Conservation (phyloP, 805 yeast genomes). For the Candida glaebosa region DNA sequence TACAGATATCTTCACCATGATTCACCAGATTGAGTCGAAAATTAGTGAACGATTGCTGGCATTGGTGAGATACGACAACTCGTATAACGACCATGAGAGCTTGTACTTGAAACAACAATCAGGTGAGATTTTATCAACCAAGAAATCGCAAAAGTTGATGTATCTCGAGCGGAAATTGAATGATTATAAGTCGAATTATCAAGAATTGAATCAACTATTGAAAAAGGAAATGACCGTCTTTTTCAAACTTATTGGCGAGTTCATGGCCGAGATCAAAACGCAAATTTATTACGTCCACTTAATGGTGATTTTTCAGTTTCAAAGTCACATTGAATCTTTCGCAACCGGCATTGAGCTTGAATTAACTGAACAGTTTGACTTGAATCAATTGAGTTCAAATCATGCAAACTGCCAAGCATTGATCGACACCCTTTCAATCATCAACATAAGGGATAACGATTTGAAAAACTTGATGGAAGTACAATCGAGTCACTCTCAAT, state of each 20-base stretch:
- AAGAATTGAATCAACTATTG: constrained; percentile 32
- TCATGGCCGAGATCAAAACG: constrained; percentile 29
- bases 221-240: constrained; percentile 48
- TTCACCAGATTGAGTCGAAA: constrained; percentile 22
- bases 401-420: constrained; percentile 8
- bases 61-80: constrained; percentile 36
- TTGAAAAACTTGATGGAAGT: constrained; percentile 10
- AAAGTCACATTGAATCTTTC: constrained; percentile 17
- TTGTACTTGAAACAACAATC: constrained; percentile 34
- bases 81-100: constrained; percentile 23
- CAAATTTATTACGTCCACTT: constrained; percentile 38
- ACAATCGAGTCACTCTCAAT: constrained; percentile 9
- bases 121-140: constrained; percentile 23
- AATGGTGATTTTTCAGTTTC: constrained; percentile 28
- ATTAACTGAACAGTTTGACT: not conserved
- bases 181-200: constrained; percentile 23
- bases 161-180: constrained; percentile 25
- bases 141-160: constrained; percentile 24
- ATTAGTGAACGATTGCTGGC: constrained; percentile 29
- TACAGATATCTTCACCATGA: constrained; percentile 11
- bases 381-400: constrained; percentile 5
- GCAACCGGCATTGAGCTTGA: constrained; percentile 10
- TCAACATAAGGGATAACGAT: constrained; percentile 21
- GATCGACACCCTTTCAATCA: constrained; percentile 18
- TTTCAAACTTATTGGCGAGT: constrained; percentile 25